These are phyloP conservation scores for Tulasnella sp. DNA, from an alignment of 768 basidiomycete genomes.

Conservation along the genomic window DNA sequence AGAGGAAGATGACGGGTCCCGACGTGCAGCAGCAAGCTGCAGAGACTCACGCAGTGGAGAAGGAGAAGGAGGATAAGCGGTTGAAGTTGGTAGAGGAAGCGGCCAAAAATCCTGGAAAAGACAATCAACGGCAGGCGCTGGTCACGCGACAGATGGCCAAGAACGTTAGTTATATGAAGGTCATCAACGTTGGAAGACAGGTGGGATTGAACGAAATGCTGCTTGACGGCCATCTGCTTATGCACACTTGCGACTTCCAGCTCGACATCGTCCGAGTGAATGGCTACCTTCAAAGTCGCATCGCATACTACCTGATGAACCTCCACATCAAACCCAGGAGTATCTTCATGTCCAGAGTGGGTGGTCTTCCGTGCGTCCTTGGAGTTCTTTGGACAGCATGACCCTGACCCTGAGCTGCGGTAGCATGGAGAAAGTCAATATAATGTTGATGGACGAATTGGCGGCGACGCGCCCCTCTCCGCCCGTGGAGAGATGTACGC, in stretches of 20 bases:
- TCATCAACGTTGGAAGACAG: conserved; percentile 85
- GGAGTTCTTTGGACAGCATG: not conserved
- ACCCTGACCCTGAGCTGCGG: conserved; percentile 3
- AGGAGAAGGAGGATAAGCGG: conserved; percentile 5
- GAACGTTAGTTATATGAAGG: conserved; percentile 79
- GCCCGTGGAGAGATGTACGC: conserved; percentile 78
- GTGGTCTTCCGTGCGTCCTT: conserved; percentile 22
- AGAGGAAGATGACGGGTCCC: not conserved
- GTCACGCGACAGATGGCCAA: conserved; percentile 9
- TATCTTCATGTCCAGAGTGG: conserved; percentile 90
- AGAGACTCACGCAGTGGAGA: not conserved
- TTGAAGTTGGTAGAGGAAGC: not conserved
- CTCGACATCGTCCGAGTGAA: conserved; percentile 45
- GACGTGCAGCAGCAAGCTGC: not conserved
- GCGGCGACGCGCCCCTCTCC: conserved; percentile 89
- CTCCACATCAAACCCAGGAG: conserved; percentile 91
- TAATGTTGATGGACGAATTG: conserved; percentile 94
- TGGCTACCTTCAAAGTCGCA: conserved; percentile 91
- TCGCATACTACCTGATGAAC: conserved; percentile 98
- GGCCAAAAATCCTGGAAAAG: not conserved
- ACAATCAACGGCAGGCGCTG: not conserved
- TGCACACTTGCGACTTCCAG: too few species aligned
- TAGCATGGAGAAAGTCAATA: conserved; percentile 98
- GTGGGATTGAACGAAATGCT: too few species aligned
- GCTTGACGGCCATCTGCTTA: too few species aligned